Evolutionary conservation across 306 rosid genomes (phyloP).

Genomic region (Canavalia gladiata): DNA sequence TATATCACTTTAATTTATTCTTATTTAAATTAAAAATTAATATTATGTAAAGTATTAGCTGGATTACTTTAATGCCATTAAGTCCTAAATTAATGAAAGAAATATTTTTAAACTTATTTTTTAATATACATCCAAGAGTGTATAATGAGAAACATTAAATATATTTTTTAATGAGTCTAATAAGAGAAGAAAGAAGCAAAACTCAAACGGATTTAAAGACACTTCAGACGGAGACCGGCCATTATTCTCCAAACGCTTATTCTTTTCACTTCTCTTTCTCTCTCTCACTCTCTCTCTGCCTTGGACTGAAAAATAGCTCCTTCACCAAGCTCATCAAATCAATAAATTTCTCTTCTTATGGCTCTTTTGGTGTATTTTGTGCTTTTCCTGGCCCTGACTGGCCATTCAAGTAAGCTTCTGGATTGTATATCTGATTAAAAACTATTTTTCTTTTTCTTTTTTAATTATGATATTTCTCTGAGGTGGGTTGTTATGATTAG

Average conservation of each 20-base stretch:
- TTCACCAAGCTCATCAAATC: conserved; percentile 6
- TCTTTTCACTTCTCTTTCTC: not conserved
- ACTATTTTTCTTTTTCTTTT: not conserved
- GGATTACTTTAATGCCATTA: too few species aligned
- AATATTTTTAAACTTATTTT: too few species aligned
- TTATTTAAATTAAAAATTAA: too few species aligned
- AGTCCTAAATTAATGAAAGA: too few species aligned
- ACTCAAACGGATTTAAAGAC: too few species aligned
- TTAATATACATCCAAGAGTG: too few species aligned
- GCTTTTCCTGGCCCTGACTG: conserved; percentile 65
- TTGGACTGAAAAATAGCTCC: not conserved
- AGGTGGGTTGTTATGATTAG: conserved; percentile 19
- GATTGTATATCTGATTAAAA: conserved; percentile 14
- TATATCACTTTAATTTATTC: too few species aligned
- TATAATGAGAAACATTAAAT: too few species aligned
- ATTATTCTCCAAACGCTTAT: not conserved
- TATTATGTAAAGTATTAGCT: too few species aligned
- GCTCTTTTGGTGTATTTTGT: conserved; percentile 59
- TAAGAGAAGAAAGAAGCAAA: too few species aligned
- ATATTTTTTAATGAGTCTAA: too few species aligned
- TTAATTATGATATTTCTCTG: not conserved
- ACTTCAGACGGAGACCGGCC: conserved; percentile 4
- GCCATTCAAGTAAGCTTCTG: conserved; percentile 75
- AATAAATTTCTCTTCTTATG: conserved; percentile 51
- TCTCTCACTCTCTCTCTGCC: not conserved